These are phyloP conservation scores for Epichloe gansuensis DNA, from an alignment of 2,329 filamentous ascomycete genomes.

Conservation along the genomic window DNA sequence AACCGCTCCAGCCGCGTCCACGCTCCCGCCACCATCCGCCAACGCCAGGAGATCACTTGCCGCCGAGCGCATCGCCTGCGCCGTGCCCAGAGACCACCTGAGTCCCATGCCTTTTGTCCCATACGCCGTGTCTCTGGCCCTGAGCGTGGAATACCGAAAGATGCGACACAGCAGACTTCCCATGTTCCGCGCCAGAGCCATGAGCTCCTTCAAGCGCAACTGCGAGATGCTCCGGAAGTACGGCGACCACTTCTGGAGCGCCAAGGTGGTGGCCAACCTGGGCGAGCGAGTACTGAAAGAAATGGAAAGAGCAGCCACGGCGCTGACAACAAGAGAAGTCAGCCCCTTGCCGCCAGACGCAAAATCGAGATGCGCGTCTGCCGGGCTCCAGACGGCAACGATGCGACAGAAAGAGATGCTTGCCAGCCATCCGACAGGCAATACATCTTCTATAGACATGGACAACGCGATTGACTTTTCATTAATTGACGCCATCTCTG, in stretches of 20 bases:
- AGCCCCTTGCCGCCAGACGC: constrained; percentile 15
- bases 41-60: constrained; percentile 46
- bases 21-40: constrained; percentile 33
- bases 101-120: constrained; percentile 47
- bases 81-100: constrained; percentile 38
- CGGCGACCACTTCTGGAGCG: constrained; percentile 46
- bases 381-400: constrained; percentile 1
- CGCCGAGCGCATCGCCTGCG: constrained; percentile 43
- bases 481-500: constrained; percentile 30
- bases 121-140: constrained; percentile 47
- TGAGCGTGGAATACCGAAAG: constrained; percentile 51
- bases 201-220: constrained; percentile 41
- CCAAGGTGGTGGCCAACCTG: constrained; percentile 40
- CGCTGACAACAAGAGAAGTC: constrained; percentile 26
- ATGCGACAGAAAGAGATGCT: constrained; percentile 10
- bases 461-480: constrained; percentile 29
- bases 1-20: constrained; percentile 26
- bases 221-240: constrained; percentile 40
- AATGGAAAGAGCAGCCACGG: constrained; percentile 41
- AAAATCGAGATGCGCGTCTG: constrained; percentile 9
- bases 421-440: constrained; percentile 14
- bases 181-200: constrained; percentile 45
- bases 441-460: constrained; percentile 17
- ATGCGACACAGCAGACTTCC: constrained; percentile 49
- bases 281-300: constrained; percentile 43